These are phyloP conservation scores for Kluyveromyces siamensis DNA, from an alignment of 805 yeast genomes.

Conservation along the genomic window DNA sequence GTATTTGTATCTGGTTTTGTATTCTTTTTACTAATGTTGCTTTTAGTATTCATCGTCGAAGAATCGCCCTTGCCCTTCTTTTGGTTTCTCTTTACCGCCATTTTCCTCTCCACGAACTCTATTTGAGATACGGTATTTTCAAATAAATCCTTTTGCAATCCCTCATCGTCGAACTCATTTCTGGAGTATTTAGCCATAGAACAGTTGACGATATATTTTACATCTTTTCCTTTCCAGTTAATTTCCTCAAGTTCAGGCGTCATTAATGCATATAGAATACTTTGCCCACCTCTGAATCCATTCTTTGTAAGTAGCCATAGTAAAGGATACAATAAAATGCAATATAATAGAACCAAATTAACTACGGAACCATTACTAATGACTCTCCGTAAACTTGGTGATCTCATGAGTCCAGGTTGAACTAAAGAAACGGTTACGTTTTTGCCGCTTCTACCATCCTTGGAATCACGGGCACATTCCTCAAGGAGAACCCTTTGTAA, in stretches of 20 bases:
- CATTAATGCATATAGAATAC: constrained; percentile 56
- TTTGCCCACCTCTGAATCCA: constrained; percentile 72
- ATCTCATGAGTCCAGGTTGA: constrained; percentile 89
- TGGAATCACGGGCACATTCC: constrained; percentile 54
- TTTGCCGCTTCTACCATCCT: constrained; percentile 32
- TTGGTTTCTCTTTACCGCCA: constrained; percentile 58
- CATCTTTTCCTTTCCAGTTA: constrained; percentile 47
- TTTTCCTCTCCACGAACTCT: constrained; percentile 52
- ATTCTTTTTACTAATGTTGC: constrained; percentile 1
- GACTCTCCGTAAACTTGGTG: constrained; percentile 75
- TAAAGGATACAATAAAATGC: constrained; percentile 61
- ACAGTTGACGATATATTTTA: constrained; percentile 62
- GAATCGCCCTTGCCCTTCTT: constrained; percentile 3
- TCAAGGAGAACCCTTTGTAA: constrained; percentile 56
- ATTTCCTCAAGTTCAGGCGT: constrained; percentile 59
- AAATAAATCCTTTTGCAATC: constrained; percentile 50
- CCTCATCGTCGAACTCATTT: constrained; percentile 53
- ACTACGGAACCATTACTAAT: constrained; percentile 65
- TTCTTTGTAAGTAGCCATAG: constrained; percentile 77
- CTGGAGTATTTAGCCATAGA: constrained; percentile 44
- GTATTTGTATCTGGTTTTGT: constrained; percentile 1
- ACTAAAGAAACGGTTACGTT: constrained; percentile 66
- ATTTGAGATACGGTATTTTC: constrained; percentile 54
- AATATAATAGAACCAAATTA: constrained; percentile 50
- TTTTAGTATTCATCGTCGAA: not conserved